phyloP scores from a whole-genome alignment of 1,139 yeast species.

The Saccharomycopsis phalli region DNA sequence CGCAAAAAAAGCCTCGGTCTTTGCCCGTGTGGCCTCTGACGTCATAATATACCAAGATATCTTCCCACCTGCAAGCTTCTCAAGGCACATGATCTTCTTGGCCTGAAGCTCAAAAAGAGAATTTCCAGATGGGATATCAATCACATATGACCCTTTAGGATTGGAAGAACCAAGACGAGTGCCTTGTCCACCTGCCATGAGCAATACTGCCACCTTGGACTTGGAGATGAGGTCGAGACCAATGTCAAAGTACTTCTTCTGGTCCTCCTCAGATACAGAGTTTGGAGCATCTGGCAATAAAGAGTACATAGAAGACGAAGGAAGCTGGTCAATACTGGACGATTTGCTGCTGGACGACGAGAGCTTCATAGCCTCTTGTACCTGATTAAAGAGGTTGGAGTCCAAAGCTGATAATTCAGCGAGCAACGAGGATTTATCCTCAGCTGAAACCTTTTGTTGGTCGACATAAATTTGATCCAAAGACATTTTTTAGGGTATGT shows the following conservation, averaged over 20 bases:
- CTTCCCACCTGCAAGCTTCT: slow-evolving; percentile 41
- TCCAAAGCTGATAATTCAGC: slow-evolving; percentile 11
- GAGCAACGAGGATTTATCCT: slow-evolving; percentile 7
- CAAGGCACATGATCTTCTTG: slow-evolving; percentile 64
- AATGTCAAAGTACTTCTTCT: slow-evolving; percentile 4
- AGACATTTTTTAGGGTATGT: slow-evolving; percentile 6
- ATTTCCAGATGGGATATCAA: slow-evolving; percentile 75
- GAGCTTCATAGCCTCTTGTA: slow-evolving; percentile 17
- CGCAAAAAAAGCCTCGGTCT: slow-evolving; percentile 67
- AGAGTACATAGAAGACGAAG: slow-evolving; percentile 12
- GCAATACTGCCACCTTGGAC: slow-evolving; percentile 76
- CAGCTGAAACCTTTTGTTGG: slow-evolving; percentile 12
- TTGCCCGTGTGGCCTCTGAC: slow-evolving; percentile 72
- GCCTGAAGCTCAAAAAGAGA: slow-evolving; percentile 90
- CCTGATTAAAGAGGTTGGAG: slow-evolving; percentile 18
- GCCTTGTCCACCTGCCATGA: slow-evolving; percentile 99
- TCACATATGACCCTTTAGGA: slow-evolving; percentile 92
- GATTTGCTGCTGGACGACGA: neutral
- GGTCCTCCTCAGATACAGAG: slow-evolving; percentile 5
- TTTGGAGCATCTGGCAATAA: slow-evolving; percentile 16
- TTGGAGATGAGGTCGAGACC: slow-evolving; percentile 65
- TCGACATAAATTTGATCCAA: slow-evolving; percentile 13
- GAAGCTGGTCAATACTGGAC: slow-evolving; percentile 12
- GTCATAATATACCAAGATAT: slow-evolving; percentile 95
- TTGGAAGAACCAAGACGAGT: slow-evolving; percentile 80